These are phyloP conservation scores for Crithidia acanthocephali DNA, from an alignment of 208 protist genomes.

Conservation along the genomic window DNA sequence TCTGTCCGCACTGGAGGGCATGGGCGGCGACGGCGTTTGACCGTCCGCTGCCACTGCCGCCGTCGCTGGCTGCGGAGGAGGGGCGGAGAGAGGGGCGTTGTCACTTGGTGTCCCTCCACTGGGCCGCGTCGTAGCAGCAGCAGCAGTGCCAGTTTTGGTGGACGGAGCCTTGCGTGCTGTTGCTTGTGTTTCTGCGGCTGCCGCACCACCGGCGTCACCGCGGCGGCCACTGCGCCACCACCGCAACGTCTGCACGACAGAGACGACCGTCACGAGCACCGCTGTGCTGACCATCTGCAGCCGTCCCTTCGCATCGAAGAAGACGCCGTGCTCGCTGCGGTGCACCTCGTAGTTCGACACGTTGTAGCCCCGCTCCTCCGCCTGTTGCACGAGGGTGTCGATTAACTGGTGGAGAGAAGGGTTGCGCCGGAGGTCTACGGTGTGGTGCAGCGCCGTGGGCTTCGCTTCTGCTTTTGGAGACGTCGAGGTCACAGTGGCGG, in stretches of 20 bases:
- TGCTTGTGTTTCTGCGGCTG: not conserved
- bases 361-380: slow-evolving; percentile 36
- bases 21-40: not conserved
- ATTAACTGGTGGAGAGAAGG: slow-evolving; percentile 6
- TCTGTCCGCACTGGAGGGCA: not conserved
- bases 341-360: slow-evolving; percentile 25
- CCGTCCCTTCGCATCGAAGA: slow-evolving; percentile 22
- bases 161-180: not conserved
- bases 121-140: not conserved
- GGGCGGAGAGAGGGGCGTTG: not conserved
- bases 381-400: slow-evolving; percentile 8
- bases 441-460: not conserved
- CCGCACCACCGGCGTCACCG: no score
- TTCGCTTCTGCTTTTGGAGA: no score
- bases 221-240: slow-evolving; percentile 31
- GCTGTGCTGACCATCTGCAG: slow-evolving; percentile 25
- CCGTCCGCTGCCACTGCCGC: not conserved
- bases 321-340: slow-evolving; percentile 12
- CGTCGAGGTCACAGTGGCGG: no score
- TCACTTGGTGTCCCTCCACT: not conserved
- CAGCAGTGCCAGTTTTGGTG: not conserved
- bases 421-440: not conserved
- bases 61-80: not conserved
- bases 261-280: slow-evolving; percentile 20
- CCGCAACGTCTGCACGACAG: slow-evolving; percentile 24